Base-by-base conservation (phyloP, 129 eudicot species). In the Daucus carota region DNA sequence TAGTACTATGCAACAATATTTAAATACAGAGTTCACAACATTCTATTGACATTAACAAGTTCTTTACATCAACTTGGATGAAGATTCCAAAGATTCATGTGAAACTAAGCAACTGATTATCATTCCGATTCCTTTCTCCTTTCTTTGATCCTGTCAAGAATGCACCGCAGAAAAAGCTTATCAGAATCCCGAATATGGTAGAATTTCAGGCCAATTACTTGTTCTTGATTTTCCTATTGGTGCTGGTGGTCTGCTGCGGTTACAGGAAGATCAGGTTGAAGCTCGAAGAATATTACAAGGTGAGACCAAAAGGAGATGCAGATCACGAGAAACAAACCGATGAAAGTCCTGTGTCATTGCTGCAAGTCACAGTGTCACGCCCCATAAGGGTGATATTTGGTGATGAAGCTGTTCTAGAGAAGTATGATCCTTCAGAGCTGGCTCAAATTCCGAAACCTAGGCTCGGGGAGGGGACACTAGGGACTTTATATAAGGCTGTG, bases 401-500 rank as follows among this genome's bases (percentile, higher is more conserved):
- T 34, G 84, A 86, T 57, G 76, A 65, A 62, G 82, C 73, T 46
- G 50, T 78, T 42, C 6, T 65, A 8, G 38, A 11, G 43, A 77
- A 75, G 28, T 77, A 59, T 75, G 84, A 86, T 72, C 80, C 86
- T 22, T 86, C 83, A 24, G 89, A 73, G 54, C 76, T 80, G 12
- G 82, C 82, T 71, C 89, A 82, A 41, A 74, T 86, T 70, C 89
- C 84, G 0, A 82, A 83, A 65, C 81, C 70, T 40, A 77, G 86
- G 76, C 89, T 82, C 1, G 84, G 89, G 13, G 89, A 76, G 71
- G 89, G 89, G 16, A 77, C 89, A 4, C 42, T 77, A 29, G 89
- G 88, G 65, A 71, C 89, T 22, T 83, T 86, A 76, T 86, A 86
- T 28, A 86, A 86, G 74, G 86, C 78, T 20, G 86, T 86, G 47